These are phyloP conservation scores for Sporisorium scitamineum DNA, from an alignment of 1,284 basidiomycete genomes.

Conservation along the genomic window DNA sequence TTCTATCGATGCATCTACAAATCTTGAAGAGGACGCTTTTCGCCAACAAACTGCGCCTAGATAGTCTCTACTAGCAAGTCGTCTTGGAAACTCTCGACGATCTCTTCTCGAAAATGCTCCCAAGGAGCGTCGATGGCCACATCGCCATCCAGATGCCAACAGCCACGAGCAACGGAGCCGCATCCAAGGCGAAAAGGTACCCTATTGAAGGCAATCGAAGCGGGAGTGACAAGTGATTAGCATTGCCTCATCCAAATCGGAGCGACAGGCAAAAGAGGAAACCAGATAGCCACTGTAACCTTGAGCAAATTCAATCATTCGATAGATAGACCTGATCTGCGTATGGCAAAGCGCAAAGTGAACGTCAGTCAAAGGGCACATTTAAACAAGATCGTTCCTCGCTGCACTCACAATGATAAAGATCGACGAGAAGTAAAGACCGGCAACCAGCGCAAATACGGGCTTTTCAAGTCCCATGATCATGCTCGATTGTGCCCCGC, in stretches of 20 bases:
- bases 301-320: constrained; percentile 54
- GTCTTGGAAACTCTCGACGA: constrained; percentile 14
- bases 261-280: background rate
- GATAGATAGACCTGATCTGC: constrained; percentile 51
- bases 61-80: too few species aligned
- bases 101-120: constrained; percentile 28
- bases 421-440: constrained; percentile 33
- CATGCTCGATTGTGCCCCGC: background rate
- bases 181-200: constrained; percentile 52
- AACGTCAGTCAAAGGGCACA: too few species aligned
- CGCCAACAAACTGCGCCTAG: too few species aligned
- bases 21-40: too few species aligned
- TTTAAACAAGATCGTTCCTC: too few species aligned
- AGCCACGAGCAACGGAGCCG: constrained; percentile 48
- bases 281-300: constrained; percentile 52
- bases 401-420: constrained; percentile 33
- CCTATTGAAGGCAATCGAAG: constrained; percentile 13
- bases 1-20: too few species aligned
- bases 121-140: constrained; percentile 48
- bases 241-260: background rate
- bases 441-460: constrained; percentile 29
- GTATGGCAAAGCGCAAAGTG: background rate
- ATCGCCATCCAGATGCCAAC: constrained; percentile 47
- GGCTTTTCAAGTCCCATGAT: constrained; percentile 31
- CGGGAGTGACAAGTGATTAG: background rate